A percentile compares a stretch with the other conserved stretches of the same genome.
Conservation (phyloP, 1,284 basidiomycete species). For the Ceratobasidium sp. region DNA sequence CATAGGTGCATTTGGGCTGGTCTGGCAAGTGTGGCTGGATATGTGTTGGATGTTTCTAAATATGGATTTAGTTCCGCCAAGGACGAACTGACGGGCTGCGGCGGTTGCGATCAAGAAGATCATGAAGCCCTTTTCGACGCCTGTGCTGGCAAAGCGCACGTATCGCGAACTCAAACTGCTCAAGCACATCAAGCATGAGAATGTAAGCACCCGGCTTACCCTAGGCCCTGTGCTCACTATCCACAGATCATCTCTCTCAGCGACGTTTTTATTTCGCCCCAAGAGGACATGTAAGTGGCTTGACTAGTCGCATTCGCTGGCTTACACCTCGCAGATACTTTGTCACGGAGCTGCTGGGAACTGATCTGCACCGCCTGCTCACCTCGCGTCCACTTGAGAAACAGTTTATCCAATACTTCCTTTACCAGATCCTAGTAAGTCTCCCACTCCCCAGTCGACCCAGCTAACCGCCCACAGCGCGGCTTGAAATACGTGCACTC, state of each 20-base stretch:
- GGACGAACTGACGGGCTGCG: constrained; percentile 92
- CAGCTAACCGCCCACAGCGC: constrained; percentile 59
- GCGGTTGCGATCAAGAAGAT: constrained; percentile 99
- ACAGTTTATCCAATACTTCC: constrained; percentile 99
- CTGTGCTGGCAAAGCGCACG: constrained; percentile 96
- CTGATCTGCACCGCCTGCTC: constrained; percentile 95
- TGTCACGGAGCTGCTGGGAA: constrained; percentile 98
- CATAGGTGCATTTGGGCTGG: constrained; percentile 90
- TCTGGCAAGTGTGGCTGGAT: constrained; percentile 68
- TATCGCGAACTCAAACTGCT: constrained; percentile 98
- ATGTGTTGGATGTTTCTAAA: neutral
- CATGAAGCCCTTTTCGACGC: constrained; percentile 97
- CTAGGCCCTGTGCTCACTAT: neutral
- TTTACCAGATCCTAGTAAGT: constrained; percentile 95
- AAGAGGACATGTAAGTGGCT: constrained; percentile 86
- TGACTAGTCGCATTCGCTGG: neutral
- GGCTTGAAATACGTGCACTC: constrained; percentile 99
- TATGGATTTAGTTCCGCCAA: constrained; percentile 81
- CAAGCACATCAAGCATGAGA: constrained; percentile 99
- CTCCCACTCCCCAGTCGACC: neutral
- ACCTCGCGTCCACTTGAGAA: constrained; percentile 98
- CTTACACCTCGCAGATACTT: constrained; percentile 77
- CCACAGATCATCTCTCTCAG: constrained; percentile 94
- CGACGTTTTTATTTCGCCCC: constrained; percentile 98
- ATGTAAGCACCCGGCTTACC: constrained; percentile 58